These are phyloP conservation scores for Lojkania enalia DNA, from an alignment of 2,329 filamentous ascomycete species.

Conservation along the genomic window DNA sequence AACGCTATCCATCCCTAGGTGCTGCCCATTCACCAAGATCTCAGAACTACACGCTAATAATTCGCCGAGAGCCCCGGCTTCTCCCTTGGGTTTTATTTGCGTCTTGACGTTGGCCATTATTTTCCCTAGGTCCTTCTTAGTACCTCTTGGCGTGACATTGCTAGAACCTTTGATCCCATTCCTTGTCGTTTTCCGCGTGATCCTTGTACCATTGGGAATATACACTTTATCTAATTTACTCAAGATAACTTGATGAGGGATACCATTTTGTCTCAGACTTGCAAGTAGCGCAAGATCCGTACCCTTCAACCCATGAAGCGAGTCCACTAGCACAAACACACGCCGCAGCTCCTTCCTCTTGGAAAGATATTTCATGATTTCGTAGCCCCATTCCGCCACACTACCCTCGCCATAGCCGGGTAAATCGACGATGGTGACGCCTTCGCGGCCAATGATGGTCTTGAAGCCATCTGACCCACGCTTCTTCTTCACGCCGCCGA, in stretches of 20 bases:
- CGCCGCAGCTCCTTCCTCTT: constrained; percentile 64
- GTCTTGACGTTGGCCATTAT: constrained; percentile 43
- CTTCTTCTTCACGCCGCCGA: constrained; percentile 28
- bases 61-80: constrained; percentile 56
- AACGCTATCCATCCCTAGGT: constrained; percentile 63
- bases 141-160: constrained; percentile 25
- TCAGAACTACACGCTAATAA: constrained; percentile 62
- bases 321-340: constrained; percentile 67
- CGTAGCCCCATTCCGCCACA: constrained; percentile 63
- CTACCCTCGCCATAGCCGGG: constrained; percentile 70
- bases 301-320: constrained; percentile 65
- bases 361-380: constrained; percentile 70
- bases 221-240: constrained; percentile 62
- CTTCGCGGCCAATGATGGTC: constrained; percentile 43
- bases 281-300: constrained; percentile 50
- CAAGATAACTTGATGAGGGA: constrained; percentile 68
- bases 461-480: constrained; percentile 32
- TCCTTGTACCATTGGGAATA: constrained; percentile 24
- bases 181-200: constrained; percentile 15
- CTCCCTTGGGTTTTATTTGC: constrained; percentile 38
- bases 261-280: constrained; percentile 58
- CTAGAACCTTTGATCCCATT: constrained; percentile 10
- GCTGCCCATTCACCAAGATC: constrained; percentile 51
- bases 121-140: constrained; percentile 51
- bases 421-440: constrained; percentile 68